Conservation (phyloP, 2,329 filamentous ascomycete species). For the Talaromyces sp. region DNA sequence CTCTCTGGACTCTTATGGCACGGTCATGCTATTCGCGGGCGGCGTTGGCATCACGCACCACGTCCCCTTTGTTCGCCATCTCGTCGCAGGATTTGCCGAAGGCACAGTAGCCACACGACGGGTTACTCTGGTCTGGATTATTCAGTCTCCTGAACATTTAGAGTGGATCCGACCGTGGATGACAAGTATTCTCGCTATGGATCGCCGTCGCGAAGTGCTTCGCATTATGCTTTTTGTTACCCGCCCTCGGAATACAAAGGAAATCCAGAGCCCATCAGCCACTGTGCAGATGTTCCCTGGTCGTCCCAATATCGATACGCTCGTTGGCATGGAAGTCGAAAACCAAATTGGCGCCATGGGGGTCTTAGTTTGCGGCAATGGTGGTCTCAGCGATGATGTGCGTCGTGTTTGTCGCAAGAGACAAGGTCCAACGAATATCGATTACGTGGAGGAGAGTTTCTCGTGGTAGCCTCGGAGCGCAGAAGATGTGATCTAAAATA, state of each 20-base stretch:
- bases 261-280: constrained; percentile 73
- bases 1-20: constrained; percentile 87
- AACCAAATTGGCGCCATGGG: constrained; percentile 86
- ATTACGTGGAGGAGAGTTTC: constrained; percentile 79
- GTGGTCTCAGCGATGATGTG: constrained; percentile 75
- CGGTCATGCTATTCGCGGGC: constrained; percentile 85
- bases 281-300: constrained; percentile 93
- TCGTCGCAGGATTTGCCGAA: constrained; percentile 69
- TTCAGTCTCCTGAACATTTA: constrained; percentile 83
- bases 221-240: constrained; percentile 90
- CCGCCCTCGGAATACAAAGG: constrained; percentile 77
- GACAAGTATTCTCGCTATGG: constrained; percentile 75
- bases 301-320: constrained; percentile 75
- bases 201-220: constrained; percentile 77
- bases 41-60: constrained; percentile 96
- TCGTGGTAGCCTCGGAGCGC: constrained; percentile 42
- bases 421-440: constrained; percentile 63
- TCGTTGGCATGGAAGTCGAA: constrained; percentile 80
- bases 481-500: background rate
- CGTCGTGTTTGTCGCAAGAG: constrained; percentile 68
- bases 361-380: constrained; percentile 78
- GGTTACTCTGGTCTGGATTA: constrained; percentile 86
- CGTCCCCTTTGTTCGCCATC: constrained; percentile 80
- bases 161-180: constrained; percentile 93
- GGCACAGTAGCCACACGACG: constrained; percentile 78